Evolutionary conservation across 2,329 filamentous ascomycete genomes (phyloP).

Genomic region (Fusarium falciforme): DNA sequence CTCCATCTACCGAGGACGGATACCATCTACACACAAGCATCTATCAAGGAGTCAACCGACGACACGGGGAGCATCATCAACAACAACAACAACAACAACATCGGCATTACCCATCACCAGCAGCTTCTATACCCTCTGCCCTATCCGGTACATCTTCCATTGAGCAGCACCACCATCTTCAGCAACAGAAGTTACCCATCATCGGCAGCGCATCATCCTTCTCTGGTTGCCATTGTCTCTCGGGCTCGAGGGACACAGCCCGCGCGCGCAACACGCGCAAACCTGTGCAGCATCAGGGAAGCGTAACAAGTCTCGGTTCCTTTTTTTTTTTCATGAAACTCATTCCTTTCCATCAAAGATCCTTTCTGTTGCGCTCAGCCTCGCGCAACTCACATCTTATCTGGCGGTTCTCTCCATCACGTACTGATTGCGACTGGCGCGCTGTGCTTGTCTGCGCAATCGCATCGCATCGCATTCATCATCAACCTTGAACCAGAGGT

Average conservation of each 20-base stretch:
- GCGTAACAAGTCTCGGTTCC: conserved; percentile 19
- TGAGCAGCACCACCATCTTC: conserved; percentile 14
- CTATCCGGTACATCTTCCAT: conserved; percentile 3
- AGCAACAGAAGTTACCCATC: background rate
- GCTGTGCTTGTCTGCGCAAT: conserved; percentile 11
- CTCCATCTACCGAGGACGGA: conserved; percentile 31
- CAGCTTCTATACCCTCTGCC: conserved; percentile 17
- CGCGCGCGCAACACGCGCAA: conserved; percentile 13
- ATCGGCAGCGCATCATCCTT: conserved; percentile 5
- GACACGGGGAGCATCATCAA: conserved; percentile 27
- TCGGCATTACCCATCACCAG: conserved; percentile 6
- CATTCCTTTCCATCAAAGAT: background rate
- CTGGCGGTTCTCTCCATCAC: conserved; percentile 6
- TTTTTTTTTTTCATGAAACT: background rate
- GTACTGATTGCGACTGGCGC: conserved; percentile 11
- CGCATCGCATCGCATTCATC: conserved; percentile 22
- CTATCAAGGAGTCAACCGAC: conserved; percentile 31
- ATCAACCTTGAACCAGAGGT: conserved; percentile 24
- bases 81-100: background rate
- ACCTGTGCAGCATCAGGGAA: conserved; percentile 17
- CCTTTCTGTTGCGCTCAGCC: conserved; percentile 4
- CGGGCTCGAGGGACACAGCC: conserved; percentile 13
- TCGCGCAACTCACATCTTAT: conserved; percentile 13
- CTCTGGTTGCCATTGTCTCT: conserved; percentile 1
- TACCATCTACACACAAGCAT: conserved; percentile 33